These are phyloP conservation scores for Fusarium floridanum DNA, from an alignment of 2,329 filamentous ascomycete genomes.

Conservation along the genomic window DNA sequence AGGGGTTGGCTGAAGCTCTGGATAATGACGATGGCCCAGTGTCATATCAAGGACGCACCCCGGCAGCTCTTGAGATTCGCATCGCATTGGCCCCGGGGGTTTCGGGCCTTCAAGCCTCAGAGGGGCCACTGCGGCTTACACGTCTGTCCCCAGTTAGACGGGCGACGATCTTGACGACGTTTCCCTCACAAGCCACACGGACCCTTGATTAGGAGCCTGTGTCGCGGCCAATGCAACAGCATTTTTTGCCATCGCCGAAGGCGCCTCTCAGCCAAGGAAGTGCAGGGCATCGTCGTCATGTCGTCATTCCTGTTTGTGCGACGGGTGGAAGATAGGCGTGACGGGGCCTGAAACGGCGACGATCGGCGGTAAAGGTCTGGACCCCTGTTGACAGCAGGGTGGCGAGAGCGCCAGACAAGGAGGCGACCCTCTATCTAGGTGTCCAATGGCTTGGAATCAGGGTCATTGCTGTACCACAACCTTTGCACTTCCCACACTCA, in stretches of 20 bases:
- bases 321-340: conserved; percentile 34
- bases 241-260: conserved; percentile 18
- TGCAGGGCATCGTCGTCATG: conserved; percentile 36
- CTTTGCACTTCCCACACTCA: conserved; percentile 32
- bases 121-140: conserved; percentile 16
- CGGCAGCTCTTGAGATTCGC: background rate
- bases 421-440: conserved; percentile 27
- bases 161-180: conserved; percentile 17
- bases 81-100: conserved; percentile 4
- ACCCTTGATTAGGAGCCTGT: conserved; percentile 18
- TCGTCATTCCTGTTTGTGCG: conserved; percentile 39
- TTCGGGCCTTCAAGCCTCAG: conserved; percentile 25
- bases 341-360: conserved; percentile 30
- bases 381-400: conserved; percentile 42
- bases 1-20: conserved; percentile 10
- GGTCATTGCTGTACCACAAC: conserved; percentile 30
- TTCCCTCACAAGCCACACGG: conserved; percentile 32
- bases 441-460: conserved; percentile 34
- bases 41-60: conserved; percentile 1
- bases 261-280: conserved; percentile 24
- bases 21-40: conserved; percentile 5
- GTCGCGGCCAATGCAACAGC: conserved; percentile 11
- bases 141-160: conserved; percentile 11
- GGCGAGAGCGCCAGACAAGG: conserved; percentile 38
- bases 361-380: conserved; percentile 39